Base-by-base conservation (phyloP, 768 basidiomycete species). In the Leccinum subtestaceum region DNA sequence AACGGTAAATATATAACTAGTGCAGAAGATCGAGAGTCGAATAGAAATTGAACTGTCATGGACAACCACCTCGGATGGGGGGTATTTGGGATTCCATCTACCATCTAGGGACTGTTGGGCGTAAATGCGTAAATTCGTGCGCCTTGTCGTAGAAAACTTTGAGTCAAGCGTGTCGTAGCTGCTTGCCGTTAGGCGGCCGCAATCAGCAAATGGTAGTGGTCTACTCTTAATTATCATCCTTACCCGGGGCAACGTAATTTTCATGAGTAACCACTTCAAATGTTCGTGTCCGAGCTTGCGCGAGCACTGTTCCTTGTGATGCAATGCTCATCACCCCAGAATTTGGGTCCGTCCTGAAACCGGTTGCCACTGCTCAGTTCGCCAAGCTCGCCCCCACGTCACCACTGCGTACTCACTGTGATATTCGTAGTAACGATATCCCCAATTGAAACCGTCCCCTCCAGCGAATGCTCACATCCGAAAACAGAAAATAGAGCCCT, bases 401-500 rank as follows among this genome's bases (percentile, higher is more conserved):
- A 46, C 56, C 61, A 59, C 23, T 48, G 49, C 58, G 34, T 49
- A 77, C 86, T 81, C 77, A 87, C 93, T 83, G 84, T 65, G 86
- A 87, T 66, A 91, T 83, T 68, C 83, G 82, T 72, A 91, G 78
- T 53, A 95, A 79, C 52, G 82, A 86, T 56, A 93, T 80, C 53
- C 85, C 83, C 56, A 95, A 79, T 67, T 85, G 83, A 75, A 87
- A 97, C 17, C 79, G 81, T 8, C 94, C 94, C 25, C 83, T 79
- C 77, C 82, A 83, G 17, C 91, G 83, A 57, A 96, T 84, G 70
- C 91, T 93, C 66, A 92, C 91, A 73, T 97, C 94, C 7, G 94
- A 88, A 67, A 95, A 97, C 55, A 94, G 75, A 67, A 97, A 95
- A 72, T 90, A 95, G 48, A 91, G 77, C n/a, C 93, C 89, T 66